Conservation (phyloP, 2,329 filamentous ascomycete genomes). For the Claviceps sp. region DNA sequence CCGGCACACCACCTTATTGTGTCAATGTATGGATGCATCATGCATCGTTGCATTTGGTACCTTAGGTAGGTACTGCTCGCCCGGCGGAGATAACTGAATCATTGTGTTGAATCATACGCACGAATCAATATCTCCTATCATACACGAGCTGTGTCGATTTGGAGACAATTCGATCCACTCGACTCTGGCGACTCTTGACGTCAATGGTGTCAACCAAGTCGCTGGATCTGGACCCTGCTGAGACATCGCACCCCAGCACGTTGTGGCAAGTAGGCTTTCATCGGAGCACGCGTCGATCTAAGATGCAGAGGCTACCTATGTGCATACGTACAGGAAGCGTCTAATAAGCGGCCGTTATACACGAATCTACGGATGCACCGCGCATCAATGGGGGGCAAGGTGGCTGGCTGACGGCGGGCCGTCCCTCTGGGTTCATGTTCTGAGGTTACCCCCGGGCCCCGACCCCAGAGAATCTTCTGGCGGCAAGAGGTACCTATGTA, state of each 20-base stretch:
- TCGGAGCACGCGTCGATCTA: background rate
- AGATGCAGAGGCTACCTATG: background rate
- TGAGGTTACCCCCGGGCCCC: background rate
- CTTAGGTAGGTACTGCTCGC: too few relatives aligned
- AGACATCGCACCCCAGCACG: slow-evolving; percentile 2
- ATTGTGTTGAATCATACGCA: too few relatives aligned
- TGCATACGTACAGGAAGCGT: too few relatives aligned
- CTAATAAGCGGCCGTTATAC: too few relatives aligned
- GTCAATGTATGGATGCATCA: too few relatives aligned
- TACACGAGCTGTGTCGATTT: background rate
- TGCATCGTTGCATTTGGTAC: too few relatives aligned
- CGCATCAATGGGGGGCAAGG: background rate
- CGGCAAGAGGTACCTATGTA: too few relatives aligned
- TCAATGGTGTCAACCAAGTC: slow-evolving; percentile 1
- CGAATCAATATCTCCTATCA: background rate
- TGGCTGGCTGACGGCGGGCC: slow-evolving; percentile 5
- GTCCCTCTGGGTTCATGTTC: background rate
- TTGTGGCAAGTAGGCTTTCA: background rate
- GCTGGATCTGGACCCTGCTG: background rate
- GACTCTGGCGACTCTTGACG: background rate
- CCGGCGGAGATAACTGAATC: too few relatives aligned
- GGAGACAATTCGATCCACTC: background rate
- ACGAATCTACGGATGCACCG: background rate
- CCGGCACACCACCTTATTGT: too few relatives aligned
- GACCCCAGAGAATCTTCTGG: too few relatives aligned